Evolutionary conservation across 1,284 basidiomycete species (phyloP).

Genomic region (Chondrostereum purpureum): DNA sequence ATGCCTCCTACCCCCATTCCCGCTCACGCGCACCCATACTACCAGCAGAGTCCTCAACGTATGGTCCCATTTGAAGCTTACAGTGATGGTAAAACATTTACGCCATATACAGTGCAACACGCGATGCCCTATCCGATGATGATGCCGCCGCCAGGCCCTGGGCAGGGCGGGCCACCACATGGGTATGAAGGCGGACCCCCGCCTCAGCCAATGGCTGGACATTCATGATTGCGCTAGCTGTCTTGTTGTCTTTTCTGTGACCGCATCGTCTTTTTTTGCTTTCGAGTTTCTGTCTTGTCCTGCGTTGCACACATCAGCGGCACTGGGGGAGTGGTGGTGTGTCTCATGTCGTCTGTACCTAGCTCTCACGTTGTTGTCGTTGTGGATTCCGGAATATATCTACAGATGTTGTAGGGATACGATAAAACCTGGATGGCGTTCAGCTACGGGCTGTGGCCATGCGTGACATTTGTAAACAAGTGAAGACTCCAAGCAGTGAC

Average conservation of each 20-base stretch:
- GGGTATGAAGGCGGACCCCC: conserved; percentile 65
- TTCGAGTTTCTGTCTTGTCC: conserved; percentile 4
- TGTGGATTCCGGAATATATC: background rate
- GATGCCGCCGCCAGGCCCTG: conserved; percentile 77
- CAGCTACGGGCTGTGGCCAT: too few relatives aligned
- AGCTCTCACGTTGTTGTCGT: background rate
- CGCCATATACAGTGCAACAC: conserved; percentile 57
- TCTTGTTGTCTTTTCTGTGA: conserved; percentile 5
- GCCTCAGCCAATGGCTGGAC: conserved; percentile 71
- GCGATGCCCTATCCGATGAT: conserved; percentile 81
- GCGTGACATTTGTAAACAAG: background rate
- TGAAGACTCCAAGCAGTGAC: background rate
- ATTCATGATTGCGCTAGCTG: conserved; percentile 34
- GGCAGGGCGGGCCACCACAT: conserved; percentile 54
- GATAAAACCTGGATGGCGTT: too few relatives aligned
- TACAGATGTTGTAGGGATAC: too few relatives aligned
- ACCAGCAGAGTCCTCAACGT: conserved; percentile 82
- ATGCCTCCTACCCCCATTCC: conserved; percentile 84
- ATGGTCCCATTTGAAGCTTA: conserved; percentile 28
- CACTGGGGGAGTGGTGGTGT: conserved; percentile 1
- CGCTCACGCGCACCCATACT: conserved; percentile 75
- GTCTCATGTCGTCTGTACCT: background rate
- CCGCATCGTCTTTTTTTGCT: background rate
- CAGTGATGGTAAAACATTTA: conserved; percentile 21
- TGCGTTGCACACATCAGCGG: conserved; percentile 1